phyloP scores from a whole-genome alignment of 805 yeast species.

The Ogataea populi-albae region DNA sequence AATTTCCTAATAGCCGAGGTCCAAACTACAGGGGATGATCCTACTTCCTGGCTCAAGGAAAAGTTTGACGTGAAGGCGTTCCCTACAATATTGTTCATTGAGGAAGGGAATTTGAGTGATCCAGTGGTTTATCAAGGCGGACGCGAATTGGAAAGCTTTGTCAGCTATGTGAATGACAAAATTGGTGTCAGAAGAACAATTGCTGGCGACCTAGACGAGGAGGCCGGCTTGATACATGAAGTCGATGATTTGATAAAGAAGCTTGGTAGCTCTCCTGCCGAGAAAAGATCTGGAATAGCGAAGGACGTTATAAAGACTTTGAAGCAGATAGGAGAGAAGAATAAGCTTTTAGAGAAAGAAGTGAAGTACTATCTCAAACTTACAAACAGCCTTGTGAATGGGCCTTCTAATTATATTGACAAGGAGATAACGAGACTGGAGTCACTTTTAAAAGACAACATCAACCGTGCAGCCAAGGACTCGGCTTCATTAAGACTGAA shows the following conservation, averaged over 20 bases:
- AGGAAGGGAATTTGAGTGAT: slow-evolving; percentile 35
- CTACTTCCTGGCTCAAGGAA: slow-evolving; percentile 40
- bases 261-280: slow-evolving; percentile 30
- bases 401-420: slow-evolving; percentile 41
- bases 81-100: slow-evolving; percentile 57
- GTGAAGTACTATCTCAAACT: slow-evolving; percentile 49
- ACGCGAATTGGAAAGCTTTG: slow-evolving; percentile 46
- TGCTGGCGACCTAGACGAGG: slow-evolving; percentile 38
- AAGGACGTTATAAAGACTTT: slow-evolving; percentile 37
- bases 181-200: slow-evolving; percentile 39
- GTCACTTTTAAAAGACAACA: slow-evolving; percentile 38
- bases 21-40: slow-evolving; percentile 43
- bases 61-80: slow-evolving; percentile 42
- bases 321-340: slow-evolving; percentile 30
- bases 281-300: slow-evolving; percentile 24
- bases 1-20: slow-evolving; percentile 44
- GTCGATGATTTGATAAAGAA: slow-evolving; percentile 31
- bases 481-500: slow-evolving; percentile 51
- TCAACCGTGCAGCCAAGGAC: slow-evolving; percentile 46
- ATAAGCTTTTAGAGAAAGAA: slow-evolving; percentile 21
- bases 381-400: slow-evolving; percentile 42
- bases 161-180: slow-evolving; percentile 47
- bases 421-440: slow-evolving; percentile 47
- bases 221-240: slow-evolving; percentile 40
- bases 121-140: slow-evolving; percentile 37